Evolutionary conservation across 495 filamentous ascomycete species (phyloP).

Genomic region (Talaromyces ruber): DNA sequence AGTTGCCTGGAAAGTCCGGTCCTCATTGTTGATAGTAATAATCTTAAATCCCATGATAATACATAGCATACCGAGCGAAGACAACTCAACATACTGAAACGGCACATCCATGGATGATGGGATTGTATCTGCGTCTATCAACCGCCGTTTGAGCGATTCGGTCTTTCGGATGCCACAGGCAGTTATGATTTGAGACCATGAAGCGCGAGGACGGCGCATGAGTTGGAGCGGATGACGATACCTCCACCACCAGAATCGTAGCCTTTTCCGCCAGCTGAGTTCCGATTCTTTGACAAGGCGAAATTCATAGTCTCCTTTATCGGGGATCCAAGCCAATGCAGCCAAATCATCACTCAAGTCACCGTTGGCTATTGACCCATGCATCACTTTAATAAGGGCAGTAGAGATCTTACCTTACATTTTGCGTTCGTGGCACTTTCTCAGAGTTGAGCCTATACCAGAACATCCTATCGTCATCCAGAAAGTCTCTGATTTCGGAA

Average conservation of each 20-base stretch:
- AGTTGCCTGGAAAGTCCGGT: background rate
- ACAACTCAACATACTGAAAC: background rate
- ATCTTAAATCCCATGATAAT: background rate
- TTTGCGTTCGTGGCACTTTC: background rate
- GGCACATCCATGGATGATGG: background rate
- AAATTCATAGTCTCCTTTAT: background rate
- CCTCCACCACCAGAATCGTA: background rate
- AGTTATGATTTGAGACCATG: background rate
- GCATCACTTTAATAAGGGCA: background rate
- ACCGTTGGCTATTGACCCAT: background rate
- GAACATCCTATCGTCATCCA: background rate
- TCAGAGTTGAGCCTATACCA: background rate
- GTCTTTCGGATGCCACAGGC: background rate
- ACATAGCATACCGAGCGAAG: background rate
- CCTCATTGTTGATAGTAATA: background rate
- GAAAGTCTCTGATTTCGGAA: background rate
- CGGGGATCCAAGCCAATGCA: background rate
- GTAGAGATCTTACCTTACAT: background rate
- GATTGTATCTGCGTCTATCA: background rate
- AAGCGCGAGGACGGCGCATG: background rate
- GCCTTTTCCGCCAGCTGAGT: background rate
- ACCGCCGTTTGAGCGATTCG: background rate
- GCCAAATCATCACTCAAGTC: background rate
- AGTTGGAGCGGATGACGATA: background rate
- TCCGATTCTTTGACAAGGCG: background rate